Evolutionary conservation across 2,329 filamentous ascomycete genomes (phyloP).

Genomic region (Periconia sp.): DNA sequence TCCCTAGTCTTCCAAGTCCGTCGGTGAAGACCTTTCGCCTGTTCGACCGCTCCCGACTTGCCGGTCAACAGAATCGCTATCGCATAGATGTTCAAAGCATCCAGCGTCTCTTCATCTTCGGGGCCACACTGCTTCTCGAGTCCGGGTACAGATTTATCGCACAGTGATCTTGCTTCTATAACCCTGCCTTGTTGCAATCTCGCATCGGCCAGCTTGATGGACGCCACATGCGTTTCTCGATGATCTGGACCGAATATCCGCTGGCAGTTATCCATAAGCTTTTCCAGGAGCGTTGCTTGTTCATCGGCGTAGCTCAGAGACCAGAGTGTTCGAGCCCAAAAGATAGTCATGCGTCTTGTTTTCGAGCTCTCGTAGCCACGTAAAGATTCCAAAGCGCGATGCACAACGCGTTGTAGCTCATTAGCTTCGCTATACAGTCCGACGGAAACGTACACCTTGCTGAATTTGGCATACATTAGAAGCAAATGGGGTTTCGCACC

Average conservation of each 20-base stretch:
- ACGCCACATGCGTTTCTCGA: constrained; percentile 20
- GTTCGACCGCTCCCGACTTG: too few species aligned
- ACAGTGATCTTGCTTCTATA: constrained; percentile 16
- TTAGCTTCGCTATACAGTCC: constrained; percentile 32
- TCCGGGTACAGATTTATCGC: constrained; percentile 22
- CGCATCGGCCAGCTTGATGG: constrained; percentile 24
- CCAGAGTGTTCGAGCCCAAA: not conserved
- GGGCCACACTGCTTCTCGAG: constrained; percentile 21
- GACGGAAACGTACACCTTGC: constrained; percentile 29
- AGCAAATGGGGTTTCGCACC: constrained; percentile 3
- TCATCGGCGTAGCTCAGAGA: not conserved
- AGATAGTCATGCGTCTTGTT: constrained; percentile 20
- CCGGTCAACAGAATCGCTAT: too few species aligned
- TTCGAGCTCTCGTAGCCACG: constrained; percentile 26
- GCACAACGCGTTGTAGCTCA: constrained; percentile 30
- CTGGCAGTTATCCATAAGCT: not conserved
- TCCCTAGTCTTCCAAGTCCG: too few species aligned
- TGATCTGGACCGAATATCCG: not conserved
- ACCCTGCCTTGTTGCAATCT: constrained; percentile 25
- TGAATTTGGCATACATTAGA: constrained; percentile 29
- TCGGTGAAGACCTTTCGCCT: too few species aligned
- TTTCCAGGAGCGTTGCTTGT: not conserved
- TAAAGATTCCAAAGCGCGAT: constrained; percentile 19
- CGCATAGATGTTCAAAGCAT: too few species aligned
- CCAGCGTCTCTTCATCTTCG: constrained; percentile 24